A percentile compares a stretch with the other conserved stretches of the same genome.
Conservation (phyloP, 2,329 filamentous ascomycete species). For the Sclerotinia minor region DNA sequence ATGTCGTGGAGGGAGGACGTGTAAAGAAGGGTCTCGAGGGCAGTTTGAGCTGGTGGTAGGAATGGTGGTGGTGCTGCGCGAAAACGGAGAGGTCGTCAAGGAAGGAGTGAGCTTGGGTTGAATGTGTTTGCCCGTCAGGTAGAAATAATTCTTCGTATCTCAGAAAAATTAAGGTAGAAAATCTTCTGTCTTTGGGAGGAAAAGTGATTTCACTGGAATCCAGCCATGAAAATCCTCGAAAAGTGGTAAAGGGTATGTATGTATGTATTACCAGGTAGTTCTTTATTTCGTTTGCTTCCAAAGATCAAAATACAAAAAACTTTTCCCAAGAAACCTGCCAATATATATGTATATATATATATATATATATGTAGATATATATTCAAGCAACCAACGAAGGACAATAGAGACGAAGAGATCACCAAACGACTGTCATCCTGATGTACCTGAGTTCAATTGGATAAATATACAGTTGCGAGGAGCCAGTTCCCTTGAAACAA, state of each 20-base stretch:
- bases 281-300: conserved; percentile 20
- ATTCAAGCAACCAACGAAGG: conserved; percentile 33
- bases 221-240: conserved; percentile 36
- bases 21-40: conserved; percentile 16
- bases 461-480: conserved; percentile 36
- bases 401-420: conserved; percentile 33
- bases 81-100: conserved; percentile 12
- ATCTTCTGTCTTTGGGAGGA: conserved; percentile 19
- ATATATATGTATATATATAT: conserved; percentile 13
- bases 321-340: conserved; percentile 21
- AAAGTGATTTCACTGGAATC: conserved; percentile 37
- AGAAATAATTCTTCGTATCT: conserved; percentile 12
- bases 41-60: conserved; percentile 9
- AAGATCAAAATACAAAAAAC: conserved; percentile 23
- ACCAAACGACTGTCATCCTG: conserved; percentile 34
- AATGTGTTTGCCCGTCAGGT: conserved; percentile 11
- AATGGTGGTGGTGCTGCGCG: conserved; percentile 1
- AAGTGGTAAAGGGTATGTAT: conserved; percentile 12
- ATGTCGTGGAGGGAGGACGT: conserved; percentile 19
- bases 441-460: conserved; percentile 33
- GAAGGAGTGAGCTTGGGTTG: conserved; percentile 16
- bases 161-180: conserved; percentile 17
- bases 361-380: conserved; percentile 7
- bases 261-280: conserved; percentile 12
- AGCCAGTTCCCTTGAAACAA: conserved; percentile 32